phyloP scores from a whole-genome alignment of 192 early-diverging fungal genomes.

The Entomortierella chlamydospora region DNA sequence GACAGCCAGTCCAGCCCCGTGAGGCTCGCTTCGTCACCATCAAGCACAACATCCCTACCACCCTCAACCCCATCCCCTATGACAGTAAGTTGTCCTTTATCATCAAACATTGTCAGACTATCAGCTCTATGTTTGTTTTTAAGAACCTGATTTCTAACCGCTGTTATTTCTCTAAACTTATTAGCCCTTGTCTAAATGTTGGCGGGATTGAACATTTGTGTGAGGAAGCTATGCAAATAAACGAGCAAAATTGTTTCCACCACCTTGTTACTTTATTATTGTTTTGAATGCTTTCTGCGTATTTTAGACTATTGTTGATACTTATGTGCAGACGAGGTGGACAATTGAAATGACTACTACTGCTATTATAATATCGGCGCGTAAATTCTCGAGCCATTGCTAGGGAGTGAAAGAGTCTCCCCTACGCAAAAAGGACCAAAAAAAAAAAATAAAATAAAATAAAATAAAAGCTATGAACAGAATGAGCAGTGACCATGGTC shows the following conservation, averaged over 20 bases:
- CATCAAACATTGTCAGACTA: not conserved
- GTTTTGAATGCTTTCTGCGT: too few relatives aligned
- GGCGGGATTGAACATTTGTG: constrained; percentile 21
- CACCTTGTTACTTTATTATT: not conserved
- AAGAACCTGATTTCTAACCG: not conserved
- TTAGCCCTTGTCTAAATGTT: constrained; percentile 53
- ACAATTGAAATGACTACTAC: not conserved
- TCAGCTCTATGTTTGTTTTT: not conserved
- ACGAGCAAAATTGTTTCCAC: constrained; percentile 33
- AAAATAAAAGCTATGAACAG: too few relatives aligned
- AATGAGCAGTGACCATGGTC: too few relatives aligned
- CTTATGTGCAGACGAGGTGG: too few relatives aligned
- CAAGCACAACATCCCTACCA: constrained; percentile 90
- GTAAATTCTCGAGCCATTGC: too few relatives aligned
- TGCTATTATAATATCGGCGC: too few relatives aligned
- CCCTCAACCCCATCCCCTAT: constrained; percentile 96
- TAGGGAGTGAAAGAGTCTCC: too few relatives aligned
- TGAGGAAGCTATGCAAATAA: constrained; percentile 55
- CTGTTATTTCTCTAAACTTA: not conserved
- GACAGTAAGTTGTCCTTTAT: constrained; percentile 64
- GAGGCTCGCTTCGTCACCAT: constrained; percentile 89
- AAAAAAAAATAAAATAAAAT: too few relatives aligned
- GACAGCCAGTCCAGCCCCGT: constrained; percentile 90
- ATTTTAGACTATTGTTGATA: too few relatives aligned
- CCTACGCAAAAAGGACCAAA: too few relatives aligned